Base-by-base conservation (phyloP, 805 yeast genomes). In the Yarrowia bubula region DNA sequence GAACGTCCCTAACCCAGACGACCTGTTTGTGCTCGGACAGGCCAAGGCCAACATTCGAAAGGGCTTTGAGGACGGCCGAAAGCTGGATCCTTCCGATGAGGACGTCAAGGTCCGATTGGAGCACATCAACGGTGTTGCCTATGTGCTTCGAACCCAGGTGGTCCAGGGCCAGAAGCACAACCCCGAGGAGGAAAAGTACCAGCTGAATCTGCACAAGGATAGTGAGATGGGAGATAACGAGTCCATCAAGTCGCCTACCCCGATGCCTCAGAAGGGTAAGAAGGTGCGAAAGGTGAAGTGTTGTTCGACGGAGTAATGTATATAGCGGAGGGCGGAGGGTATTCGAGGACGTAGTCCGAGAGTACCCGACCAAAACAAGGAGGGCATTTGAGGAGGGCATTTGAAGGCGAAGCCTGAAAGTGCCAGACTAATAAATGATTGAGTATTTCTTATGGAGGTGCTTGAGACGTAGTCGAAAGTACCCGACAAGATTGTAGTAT, bases 191-290 rank as follows among this genome's bases (percentile, higher is more conserved):
- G 70, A 68, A 9, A 58, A 63, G 28, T 69, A 63, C 73, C 75
- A 77, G 60, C 79, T 93, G 71, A 87, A 87, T 69, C 86, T 93
- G 69, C 97, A 91, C 73, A 76, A 84, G 57, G 84, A 88, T 55
- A 89, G 96, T 0, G 98, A 93, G 75, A 78, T 93, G 62, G 98
- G 98, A 17, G 97, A 92, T 73, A 93, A 93, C 74, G 96, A 92
- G 39, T 81, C 85, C 51, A 82, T 90, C 69, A 89, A 87, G 74
- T 82, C 78, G 68, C 64, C 64, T 35, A 18, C 64, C 11, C 64
- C 64, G 15, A 55, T 55, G 61, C 61, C 61, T n/a, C 38, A 39
- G 60, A 53, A 53, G 61, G 61, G 61, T 17, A 55, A 55, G 47
- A 55, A 55, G 61, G 17, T 14, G 47, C 10, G 13, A 9, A 9